Base-by-base conservation (phyloP, 2,329 filamentous ascomycete species). In the Fusarium sarcochroum region DNA sequence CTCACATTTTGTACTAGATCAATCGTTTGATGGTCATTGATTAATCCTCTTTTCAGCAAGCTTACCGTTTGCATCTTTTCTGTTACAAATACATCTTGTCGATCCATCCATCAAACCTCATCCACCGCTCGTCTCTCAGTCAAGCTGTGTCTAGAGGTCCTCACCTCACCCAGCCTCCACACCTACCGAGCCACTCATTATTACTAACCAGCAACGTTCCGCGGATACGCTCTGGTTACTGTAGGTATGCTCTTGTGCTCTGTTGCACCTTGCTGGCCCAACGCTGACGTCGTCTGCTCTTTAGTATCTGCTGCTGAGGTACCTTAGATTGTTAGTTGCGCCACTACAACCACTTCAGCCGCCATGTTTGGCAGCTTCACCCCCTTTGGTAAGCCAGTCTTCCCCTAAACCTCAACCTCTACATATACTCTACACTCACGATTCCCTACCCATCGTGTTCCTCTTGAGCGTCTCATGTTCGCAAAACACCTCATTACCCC, bases 301-400 rank as follows among this genome's bases (percentile, higher is more conserved):
- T 63, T 56, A 58, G 62, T 40, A 57, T 57, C 51, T 58, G 48
- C 51, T 63, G 47, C 54, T 61, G 46, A 45, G 55, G 56, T 62
- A 60, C 51, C 63, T 65, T 50, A 66, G 53, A 61, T 65, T 58
- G 11, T 62, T 66, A 53, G 63, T 69, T 56, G 48, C 68, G 68
- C 72, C 66, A 70, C 65, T 54, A 35, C 47, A 47, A 61, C 42
- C 45, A 57, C 46, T 54, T 61, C 66, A 49, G 66, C 66, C 72
- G 74, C 61, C 71, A 84, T 84, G 82, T 84, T 84, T 72, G 81
- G 81, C 48, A 79, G 76, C 53, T 77, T 84, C 63, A 66, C 79
- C 51, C 76, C 77, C 60, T 75, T 81, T 69, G 74, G 81, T 83
- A 77, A 79, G 81, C 59, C 52, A 41, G 40, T 50, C 44, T 60